Evolutionary conservation across 306 rosid genomes (phyloP).

Genomic region (Vicia faba): DNA sequence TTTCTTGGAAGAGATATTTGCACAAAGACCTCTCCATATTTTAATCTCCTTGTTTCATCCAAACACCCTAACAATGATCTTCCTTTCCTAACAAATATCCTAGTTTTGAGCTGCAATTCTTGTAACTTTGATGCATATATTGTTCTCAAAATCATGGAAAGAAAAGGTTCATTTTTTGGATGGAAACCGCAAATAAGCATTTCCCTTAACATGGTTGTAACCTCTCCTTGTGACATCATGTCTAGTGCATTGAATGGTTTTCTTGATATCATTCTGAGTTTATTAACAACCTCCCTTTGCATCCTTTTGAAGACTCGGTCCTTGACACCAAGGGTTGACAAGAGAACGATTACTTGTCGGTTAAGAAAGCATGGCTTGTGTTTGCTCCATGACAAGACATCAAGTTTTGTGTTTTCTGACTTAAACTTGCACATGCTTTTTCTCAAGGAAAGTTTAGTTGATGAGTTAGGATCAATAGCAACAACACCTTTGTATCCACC

Average conservation of each 20-base stretch:
- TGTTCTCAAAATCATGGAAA: slow-evolving; percentile 74
- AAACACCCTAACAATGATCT: slow-evolving; percentile 87
- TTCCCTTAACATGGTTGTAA: slow-evolving; percentile 55
- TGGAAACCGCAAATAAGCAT: slow-evolving; percentile 49
- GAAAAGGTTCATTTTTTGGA: slow-evolving; percentile 76
- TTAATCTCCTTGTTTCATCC: slow-evolving; percentile 75
- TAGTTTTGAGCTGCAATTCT: slow-evolving; percentile 63
- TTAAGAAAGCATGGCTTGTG: slow-evolving; percentile 60
- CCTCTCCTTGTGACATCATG: slow-evolving; percentile 74
- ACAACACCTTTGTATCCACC: slow-evolving; percentile 93
- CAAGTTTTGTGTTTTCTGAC: slow-evolving; percentile 58
- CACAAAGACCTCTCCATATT: slow-evolving; percentile 79
- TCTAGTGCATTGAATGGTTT: slow-evolving; percentile 69
- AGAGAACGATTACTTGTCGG: slow-evolving; percentile 59
- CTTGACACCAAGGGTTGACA: slow-evolving; percentile 69
- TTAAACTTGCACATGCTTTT: slow-evolving; percentile 78
- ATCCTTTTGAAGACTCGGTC: slow-evolving; percentile 54
- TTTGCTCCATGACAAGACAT: slow-evolving; percentile 74
- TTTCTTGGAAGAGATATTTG: slow-evolving; percentile 34
- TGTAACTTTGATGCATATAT: slow-evolving; percentile 67
- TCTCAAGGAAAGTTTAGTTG: slow-evolving; percentile 67
- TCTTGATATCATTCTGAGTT: slow-evolving; percentile 52
- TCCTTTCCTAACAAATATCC: slow-evolving; percentile 73
- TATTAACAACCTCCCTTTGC: slow-evolving; percentile 54
- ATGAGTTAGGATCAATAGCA: slow-evolving; percentile 75